Evolutionary conservation across 2,329 filamentous ascomycete species (phyloP).

Genomic region (Venturia aucupariae): DNA sequence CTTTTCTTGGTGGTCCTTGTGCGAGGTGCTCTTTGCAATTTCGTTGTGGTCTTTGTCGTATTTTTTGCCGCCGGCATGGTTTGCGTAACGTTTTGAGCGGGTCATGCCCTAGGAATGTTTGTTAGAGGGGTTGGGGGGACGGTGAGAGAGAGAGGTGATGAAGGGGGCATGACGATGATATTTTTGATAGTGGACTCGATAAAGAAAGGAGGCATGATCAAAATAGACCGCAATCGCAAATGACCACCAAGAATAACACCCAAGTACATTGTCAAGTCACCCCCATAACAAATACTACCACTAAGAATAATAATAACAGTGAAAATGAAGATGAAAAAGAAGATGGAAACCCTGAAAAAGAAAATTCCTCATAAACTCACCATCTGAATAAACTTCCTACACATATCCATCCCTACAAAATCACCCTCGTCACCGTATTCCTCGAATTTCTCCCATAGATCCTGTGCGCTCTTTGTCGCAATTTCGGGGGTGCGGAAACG

Average conservation of each 20-base stretch:
- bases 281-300: too few relatives aligned
- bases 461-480: constrained; percentile 40
- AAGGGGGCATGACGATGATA: not conserved
- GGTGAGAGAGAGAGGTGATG: not conserved
- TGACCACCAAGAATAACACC: too few relatives aligned
- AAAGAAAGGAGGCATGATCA: too few relatives aligned
- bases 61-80: constrained; percentile 47
- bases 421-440: constrained; percentile 43
- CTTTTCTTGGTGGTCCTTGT: constrained; percentile 42
- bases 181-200: too few relatives aligned
- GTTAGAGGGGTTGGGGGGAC: not conserved
- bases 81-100: constrained; percentile 49
- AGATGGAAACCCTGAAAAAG: too few relatives aligned
- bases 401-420: constrained; percentile 58
- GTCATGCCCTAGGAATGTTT: constrained; percentile 42
- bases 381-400: constrained; percentile 57
- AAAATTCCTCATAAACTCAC: constrained; percentile 18
- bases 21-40: constrained; percentile 35
- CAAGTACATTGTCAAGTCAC: too few relatives aligned
- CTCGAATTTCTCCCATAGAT: constrained; percentile 43
- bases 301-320: too few relatives aligned
- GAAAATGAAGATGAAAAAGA: too few relatives aligned
- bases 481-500: constrained; percentile 46
- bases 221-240: too few relatives aligned
- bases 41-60: constrained; percentile 36